Evolutionary conservation across 768 basidiomycete genomes (phyloP).

Genomic region (Boletus rubropictus): DNA sequence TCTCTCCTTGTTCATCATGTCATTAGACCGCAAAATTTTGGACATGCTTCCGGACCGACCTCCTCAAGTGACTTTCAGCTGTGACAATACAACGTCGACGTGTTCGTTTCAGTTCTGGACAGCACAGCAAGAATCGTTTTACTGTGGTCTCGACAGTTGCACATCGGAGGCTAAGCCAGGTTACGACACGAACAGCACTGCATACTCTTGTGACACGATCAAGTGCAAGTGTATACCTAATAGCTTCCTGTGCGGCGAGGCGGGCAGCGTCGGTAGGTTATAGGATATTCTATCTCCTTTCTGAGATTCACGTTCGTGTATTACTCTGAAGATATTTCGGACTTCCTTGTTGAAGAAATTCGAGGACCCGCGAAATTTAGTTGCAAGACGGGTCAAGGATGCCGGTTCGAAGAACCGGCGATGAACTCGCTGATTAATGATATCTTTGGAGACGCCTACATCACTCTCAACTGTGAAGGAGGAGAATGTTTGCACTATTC

Average conservation of each 20-base stretch:
- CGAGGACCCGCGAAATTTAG: constrained; percentile 85
- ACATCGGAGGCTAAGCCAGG: constrained; percentile 40
- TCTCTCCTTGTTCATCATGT: not conserved
- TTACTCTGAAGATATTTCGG: constrained; percentile 63
- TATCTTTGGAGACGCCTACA: constrained; percentile 89
- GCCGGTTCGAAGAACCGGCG: constrained; percentile 90
- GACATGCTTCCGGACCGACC: constrained; percentile 86
- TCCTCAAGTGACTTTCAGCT: constrained; percentile 96
- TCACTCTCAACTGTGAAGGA: constrained; percentile 78
- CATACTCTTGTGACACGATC: constrained; percentile 77
- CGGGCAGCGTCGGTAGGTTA: constrained; percentile 83
- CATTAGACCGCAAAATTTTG: constrained; percentile 84
- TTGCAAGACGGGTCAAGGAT: constrained; percentile 65
- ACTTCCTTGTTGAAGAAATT: constrained; percentile 87
- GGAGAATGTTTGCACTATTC: constrained; percentile 94
- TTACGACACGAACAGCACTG: constrained; percentile 65
- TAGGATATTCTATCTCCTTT: not conserved
- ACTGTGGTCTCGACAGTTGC: constrained; percentile 81
- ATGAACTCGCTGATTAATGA: constrained; percentile 95
- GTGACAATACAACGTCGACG: constrained; percentile 52
- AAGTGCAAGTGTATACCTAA: constrained; percentile 91
- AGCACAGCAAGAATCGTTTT: constrained; percentile 89
- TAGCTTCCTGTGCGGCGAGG: constrained; percentile 91
- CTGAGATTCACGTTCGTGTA: not conserved
- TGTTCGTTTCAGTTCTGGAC: constrained; percentile 99